These are phyloP conservation scores for Gomphus bonarii DNA, from an alignment of 1,284 basidiomycete species.

Conservation along the genomic window DNA sequence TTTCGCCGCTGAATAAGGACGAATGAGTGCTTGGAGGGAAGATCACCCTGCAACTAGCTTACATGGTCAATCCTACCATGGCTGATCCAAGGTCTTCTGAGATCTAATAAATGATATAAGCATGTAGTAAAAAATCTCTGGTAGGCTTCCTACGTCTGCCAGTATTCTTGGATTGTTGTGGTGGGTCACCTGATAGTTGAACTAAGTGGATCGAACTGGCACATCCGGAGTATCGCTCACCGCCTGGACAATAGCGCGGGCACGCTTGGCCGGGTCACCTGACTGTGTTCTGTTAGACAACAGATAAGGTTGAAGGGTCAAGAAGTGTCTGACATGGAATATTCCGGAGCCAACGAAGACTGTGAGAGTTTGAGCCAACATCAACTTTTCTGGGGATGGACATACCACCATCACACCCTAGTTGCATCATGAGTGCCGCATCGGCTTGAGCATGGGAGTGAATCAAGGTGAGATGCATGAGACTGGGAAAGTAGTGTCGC, in stretches of 20 bases:
- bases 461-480: not conserved
- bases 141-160: slow-evolving; percentile 45
- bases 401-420: slow-evolving; percentile 93
- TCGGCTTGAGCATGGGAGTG: slow-evolving; percentile 48
- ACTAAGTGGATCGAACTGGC: not conserved
- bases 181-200: slow-evolving; percentile 65
- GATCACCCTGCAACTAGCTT: slow-evolving; percentile 21
- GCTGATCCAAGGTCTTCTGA: slow-evolving; percentile 85
- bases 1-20: slow-evolving; percentile 34
- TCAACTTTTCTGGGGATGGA: not conserved
- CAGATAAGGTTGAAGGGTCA: not conserved
- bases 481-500: not conserved
- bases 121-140: not conserved
- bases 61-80: slow-evolving; percentile 92
- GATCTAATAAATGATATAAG: slow-evolving; percentile 38
- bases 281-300: slow-evolving; percentile 40
- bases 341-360: slow-evolving; percentile 94
- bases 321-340: slow-evolving; percentile 59
- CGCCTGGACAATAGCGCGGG: slow-evolving; percentile 95
- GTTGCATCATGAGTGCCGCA: slow-evolving; percentile 99
- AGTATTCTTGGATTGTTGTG: slow-evolving; percentile 86
- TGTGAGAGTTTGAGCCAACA: slow-evolving; percentile 19
- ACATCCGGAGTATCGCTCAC: slow-evolving; percentile 30
- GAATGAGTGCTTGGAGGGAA: not conserved
- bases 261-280: slow-evolving; percentile 88